Evolutionary conservation across 2,329 filamentous ascomycete species (phyloP), one percentile per base, ranked within the genome.

Genomic region (Hypoxylon sp.): DNA sequence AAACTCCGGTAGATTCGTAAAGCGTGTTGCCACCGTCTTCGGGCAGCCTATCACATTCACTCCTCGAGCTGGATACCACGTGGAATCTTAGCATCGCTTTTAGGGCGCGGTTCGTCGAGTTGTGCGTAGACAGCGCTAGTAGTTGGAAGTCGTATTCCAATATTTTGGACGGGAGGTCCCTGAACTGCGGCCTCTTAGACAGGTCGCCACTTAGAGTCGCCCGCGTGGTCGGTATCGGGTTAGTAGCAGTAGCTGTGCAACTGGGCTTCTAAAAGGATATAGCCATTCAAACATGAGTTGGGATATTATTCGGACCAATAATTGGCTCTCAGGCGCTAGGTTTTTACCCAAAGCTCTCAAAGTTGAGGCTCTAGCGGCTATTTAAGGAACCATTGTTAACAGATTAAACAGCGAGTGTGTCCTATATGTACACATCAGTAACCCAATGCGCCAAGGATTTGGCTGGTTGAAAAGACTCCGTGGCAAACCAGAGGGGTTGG

Each of bases 371-470:
- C n/a, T n/a, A n/a, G n/a, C n/a, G n/a, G n/a, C n/a, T n/a, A n/a
- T n/a, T n/a, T n/a, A n/a, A n/a, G n/a, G n/a, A n/a, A n/a, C 32
- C 17, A n/a, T 48, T 42, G 29, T 50, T 31, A 29, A 30, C 19
- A 46, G 9, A 25, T 30, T 21, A 29, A 30, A 35, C 32, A 27
- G 35, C n/a, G n/a, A 30, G 9, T 9, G 17, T 29, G 15, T 17
- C 9, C 23, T 40, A n/a, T n/a, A n/a, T 23, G 8, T 38, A n/a
- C 5, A 30, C 32, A 12, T 15, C 16, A 20, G 43, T 30, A 15
- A 15, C 16, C 15, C 38, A 20, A 12, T n/a, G 26, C 27, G 21
- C 30, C 26, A 16, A 12, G 7, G 9, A 19, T 17, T 19, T 25
- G 23, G 16, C 11, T 32, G 16, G 34, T 12, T 16, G 13, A 34